Conservation (phyloP, 2,329 filamentous ascomycete genomes). For the Daldinia sp. region DNA sequence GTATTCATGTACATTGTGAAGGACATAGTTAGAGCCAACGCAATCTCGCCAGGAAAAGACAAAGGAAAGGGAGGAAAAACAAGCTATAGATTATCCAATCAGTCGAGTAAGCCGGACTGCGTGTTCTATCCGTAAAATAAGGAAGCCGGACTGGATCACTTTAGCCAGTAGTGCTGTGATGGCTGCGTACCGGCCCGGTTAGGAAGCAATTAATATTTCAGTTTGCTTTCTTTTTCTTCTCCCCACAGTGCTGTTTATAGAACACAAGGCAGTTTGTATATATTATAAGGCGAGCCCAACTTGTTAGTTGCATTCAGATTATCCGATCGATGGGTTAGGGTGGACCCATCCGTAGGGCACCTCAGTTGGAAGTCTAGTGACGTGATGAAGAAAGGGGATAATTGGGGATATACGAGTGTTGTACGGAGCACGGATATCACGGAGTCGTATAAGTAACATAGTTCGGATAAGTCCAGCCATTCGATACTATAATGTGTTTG, state of each 20-base stretch:
- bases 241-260: conserved; percentile 7
- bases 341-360: conserved; percentile 9
- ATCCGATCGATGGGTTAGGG: conserved; percentile 28
- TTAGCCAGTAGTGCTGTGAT: conserved; percentile 30
- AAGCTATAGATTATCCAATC: conserved; percentile 20
- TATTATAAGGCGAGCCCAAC: conserved; percentile 1
- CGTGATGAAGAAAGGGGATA: conserved; percentile 1
- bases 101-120: conserved; percentile 16
- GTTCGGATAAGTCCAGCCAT: conserved; percentile 20
- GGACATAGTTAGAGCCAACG: neutral
- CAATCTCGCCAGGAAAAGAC: neutral
- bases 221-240: neutral
- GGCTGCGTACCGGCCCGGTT: conserved; percentile 32
- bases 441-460: conserved; percentile 4
- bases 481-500: neutral
- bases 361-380: conserved; percentile 5
- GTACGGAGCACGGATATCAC: conserved; percentile 18
- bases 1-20: too few species aligned
- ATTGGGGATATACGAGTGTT: conserved; percentile 18
- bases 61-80: neutral
- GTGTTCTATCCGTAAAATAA: conserved; percentile 24
- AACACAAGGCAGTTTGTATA: neutral
- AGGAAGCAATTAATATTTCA: conserved; percentile 29
- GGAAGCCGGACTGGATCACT: conserved; percentile 26
- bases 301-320: conserved; percentile 4